phyloP scores from a whole-genome alignment of 1,284 basidiomycete species.

The Hymenochaete sp. region DNA sequence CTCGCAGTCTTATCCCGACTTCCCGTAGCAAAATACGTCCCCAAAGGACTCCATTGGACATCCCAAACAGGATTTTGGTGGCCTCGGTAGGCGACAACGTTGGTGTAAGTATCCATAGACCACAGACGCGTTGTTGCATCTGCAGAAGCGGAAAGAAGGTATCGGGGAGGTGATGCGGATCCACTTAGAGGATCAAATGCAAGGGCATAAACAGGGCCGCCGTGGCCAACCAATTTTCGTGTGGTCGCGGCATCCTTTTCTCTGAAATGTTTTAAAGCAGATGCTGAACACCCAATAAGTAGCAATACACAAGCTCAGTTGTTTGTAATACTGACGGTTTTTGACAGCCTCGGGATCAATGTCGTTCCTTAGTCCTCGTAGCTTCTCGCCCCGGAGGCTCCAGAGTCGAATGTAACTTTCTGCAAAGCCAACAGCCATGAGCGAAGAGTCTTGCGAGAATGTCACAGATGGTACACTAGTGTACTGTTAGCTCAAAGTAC shows the following conservation, averaged over 20 bases:
- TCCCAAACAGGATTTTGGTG: constrained; percentile 99
- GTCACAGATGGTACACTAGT: constrained; percentile 65
- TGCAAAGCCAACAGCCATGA: constrained; percentile 95
- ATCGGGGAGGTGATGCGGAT: constrained; percentile 76
- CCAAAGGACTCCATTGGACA: constrained; percentile 95
- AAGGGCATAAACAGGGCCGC: constrained; percentile 91
- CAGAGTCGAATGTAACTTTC: constrained; percentile 95
- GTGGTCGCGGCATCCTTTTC: constrained; percentile 78
- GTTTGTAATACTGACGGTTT: neutral
- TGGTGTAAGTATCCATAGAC: constrained; percentile 93
- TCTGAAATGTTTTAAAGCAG: constrained; percentile 54
- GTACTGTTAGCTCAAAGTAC: constrained; percentile 33
- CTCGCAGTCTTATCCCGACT: constrained; percentile 92
- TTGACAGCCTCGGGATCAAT: constrained; percentile 61
- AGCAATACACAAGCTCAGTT: constrained; percentile 15
- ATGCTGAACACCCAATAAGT: constrained; percentile 32
- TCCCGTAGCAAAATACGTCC: constrained; percentile 96
- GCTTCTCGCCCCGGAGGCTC: constrained; percentile 89
- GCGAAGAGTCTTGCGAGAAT: constrained; percentile 85
- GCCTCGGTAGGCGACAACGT: constrained; percentile 89
- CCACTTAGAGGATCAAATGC: constrained; percentile 90
- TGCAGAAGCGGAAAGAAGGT: constrained; percentile 88
- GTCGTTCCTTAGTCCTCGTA: constrained; percentile 71
- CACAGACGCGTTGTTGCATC: constrained; percentile 89
- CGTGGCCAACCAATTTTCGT: constrained; percentile 93